These are phyloP conservation scores for Collariella sp. DNA, from an alignment of 495 filamentous ascomycete genomes.

Conservation along the genomic window DNA sequence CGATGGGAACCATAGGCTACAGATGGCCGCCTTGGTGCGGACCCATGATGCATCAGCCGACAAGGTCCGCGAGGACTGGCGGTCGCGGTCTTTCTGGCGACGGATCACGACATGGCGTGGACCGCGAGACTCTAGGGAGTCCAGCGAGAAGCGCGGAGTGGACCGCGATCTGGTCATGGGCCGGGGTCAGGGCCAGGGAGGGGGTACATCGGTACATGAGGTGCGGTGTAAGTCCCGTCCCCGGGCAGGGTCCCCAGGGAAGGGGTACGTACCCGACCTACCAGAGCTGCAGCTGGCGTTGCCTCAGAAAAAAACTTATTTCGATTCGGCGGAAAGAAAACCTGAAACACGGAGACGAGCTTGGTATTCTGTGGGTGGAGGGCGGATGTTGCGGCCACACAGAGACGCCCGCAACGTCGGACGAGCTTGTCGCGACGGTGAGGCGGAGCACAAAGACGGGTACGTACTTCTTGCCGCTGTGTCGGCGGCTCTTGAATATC, in stretches of 20 bases:
- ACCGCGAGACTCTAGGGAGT: slow-evolving; percentile 4
- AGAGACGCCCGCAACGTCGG: slow-evolving; percentile 6
- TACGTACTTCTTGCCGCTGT: slow-evolving; percentile 11
- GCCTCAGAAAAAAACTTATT: slow-evolving; percentile 3
- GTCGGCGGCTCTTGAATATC: slow-evolving; percentile 23
- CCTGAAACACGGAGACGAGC: slow-evolving; percentile 38
- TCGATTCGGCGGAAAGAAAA: slow-evolving; percentile 27
- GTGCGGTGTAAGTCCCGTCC: not conserved
- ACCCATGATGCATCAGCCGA: slow-evolving; percentile 27
- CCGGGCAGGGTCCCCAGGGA: not conserved
- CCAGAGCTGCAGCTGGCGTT: slow-evolving; percentile 21
- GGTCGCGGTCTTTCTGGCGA: slow-evolving; percentile 16
- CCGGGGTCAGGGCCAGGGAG: not conserved
- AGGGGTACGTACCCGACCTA: slow-evolving; percentile 20
- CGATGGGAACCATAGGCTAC: slow-evolving; percentile 28
- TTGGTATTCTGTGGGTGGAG: slow-evolving; percentile 9
- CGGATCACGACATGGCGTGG: slow-evolving; percentile 14
- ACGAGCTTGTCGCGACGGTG: slow-evolving; percentile 11
- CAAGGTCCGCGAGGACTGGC: slow-evolving; percentile 16
- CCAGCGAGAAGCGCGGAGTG: slow-evolving; percentile 8
- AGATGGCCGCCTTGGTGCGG: slow-evolving; percentile 28
- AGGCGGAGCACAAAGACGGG: slow-evolving; percentile 11
- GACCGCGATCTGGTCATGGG: slow-evolving; percentile 6
- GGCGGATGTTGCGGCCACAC: slow-evolving; percentile 9
- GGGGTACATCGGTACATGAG: not conserved